Conservation (phyloP, 129 eudicot species). For the Flaveria ramosissima region DNA sequence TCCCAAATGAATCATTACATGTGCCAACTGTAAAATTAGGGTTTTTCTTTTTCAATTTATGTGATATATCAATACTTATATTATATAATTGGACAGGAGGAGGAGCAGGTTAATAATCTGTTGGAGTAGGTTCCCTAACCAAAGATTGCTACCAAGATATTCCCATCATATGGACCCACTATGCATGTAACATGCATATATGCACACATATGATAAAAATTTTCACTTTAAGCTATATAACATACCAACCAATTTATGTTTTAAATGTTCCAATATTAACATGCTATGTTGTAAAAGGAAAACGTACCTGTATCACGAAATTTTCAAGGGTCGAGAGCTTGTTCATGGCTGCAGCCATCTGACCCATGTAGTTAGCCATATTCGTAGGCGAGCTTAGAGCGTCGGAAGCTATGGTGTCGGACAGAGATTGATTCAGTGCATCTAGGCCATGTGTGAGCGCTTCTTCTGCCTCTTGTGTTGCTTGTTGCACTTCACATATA, state of each 20-base stretch:
- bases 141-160: slow-evolving; percentile 40
- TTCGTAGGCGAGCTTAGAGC: slow-evolving; percentile 70
- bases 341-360: slow-evolving; percentile 87
- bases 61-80: slow-evolving; percentile 14
- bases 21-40: slow-evolving; percentile 39
- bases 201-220: neutral
- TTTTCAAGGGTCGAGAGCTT: slow-evolving; percentile 81
- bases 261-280: neutral
- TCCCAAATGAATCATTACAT: slow-evolving; percentile 38
- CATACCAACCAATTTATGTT: neutral
- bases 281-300: neutral
- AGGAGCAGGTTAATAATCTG: slow-evolving; percentile 47
- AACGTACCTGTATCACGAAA: slow-evolving; percentile 77
- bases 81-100: slow-evolving; percentile 27
- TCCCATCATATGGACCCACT: slow-evolving; percentile 51
- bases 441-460: slow-evolving; percentile 81
- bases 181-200: neutral
- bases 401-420: slow-evolving; percentile 76
- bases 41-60: slow-evolving; percentile 28
- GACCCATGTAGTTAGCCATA: slow-evolving; percentile 90
- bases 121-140: slow-evolving; percentile 77
- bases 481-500: slow-evolving; percentile 76
- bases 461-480: slow-evolving; percentile 83
- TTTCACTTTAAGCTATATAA: slow-evolving; percentile 18
- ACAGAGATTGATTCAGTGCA: slow-evolving; percentile 62